Evolutionary conservation across 1,139 yeast species (phyloP).

Genomic region (Zygoascus hellenicus): DNA sequence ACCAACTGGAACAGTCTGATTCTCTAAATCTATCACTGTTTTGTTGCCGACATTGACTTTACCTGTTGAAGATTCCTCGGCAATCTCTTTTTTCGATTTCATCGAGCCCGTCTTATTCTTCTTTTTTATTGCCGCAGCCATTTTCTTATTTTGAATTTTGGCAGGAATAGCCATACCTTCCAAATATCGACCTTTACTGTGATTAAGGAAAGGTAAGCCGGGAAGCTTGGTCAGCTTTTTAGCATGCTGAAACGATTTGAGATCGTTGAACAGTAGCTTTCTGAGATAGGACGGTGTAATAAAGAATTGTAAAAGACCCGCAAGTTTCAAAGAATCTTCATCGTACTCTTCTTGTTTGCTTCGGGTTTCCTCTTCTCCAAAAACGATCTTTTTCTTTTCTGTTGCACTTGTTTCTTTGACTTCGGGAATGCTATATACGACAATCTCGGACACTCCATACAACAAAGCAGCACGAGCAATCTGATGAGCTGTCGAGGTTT

Average conservation of each 20-base stretch:
- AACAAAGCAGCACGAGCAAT: conserved; percentile 69
- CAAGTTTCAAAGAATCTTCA: conserved; percentile 50
- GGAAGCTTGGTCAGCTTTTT: conserved; percentile 64
- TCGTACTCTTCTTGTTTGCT: conserved; percentile 20
- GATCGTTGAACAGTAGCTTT: conserved; percentile 49
- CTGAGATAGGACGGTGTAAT: conserved; percentile 82
- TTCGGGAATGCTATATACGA: conserved; percentile 40
- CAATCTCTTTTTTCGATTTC: conserved; percentile 28
- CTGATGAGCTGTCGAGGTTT: conserved; percentile 67
- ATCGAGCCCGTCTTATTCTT: conserved; percentile 31
- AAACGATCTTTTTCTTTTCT: conserved; percentile 23
- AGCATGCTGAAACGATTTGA: conserved; percentile 56
- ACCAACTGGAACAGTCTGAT: conserved; percentile 65
- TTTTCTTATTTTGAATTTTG: conserved; percentile 35
- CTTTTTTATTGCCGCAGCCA: conserved; percentile 22
- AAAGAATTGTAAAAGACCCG: conserved; percentile 70
- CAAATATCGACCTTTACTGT: conserved; percentile 33
- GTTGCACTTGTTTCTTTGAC: conserved; percentile 29
- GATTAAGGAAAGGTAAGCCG: conserved; percentile 67
- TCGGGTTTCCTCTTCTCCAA: conserved; percentile 22
- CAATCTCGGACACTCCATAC: conserved; percentile 65
- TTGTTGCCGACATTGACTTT: conserved; percentile 69
- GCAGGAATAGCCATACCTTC: conserved; percentile 73
- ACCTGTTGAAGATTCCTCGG: conserved; percentile 43
- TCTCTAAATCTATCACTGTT: conserved; percentile 41